Conservation (phyloP, 2,329 filamentous ascomycete species). For the Xylariaceae sp. region DNA sequence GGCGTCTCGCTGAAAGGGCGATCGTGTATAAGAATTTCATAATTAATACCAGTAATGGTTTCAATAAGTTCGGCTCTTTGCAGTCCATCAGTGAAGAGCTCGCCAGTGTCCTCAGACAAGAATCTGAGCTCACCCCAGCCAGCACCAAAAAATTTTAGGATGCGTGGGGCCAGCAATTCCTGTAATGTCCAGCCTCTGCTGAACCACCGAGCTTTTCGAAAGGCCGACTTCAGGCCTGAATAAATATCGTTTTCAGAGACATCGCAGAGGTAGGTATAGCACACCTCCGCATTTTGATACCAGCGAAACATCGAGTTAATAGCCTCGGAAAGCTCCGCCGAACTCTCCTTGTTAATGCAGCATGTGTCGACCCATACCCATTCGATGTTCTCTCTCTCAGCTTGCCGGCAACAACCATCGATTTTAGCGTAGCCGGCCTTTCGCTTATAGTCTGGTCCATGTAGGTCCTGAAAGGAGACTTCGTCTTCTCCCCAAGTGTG, state of each 20-base stretch:
- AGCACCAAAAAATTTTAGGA: too few relatives aligned
- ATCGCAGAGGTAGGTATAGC: conserved; percentile 24
- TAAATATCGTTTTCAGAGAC: conserved; percentile 8
- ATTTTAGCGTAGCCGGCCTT: conserved; percentile 20
- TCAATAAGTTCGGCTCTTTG: too few relatives aligned
- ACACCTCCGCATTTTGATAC: conserved; percentile 18
- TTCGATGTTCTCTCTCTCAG: conserved; percentile 2
- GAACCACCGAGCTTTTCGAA: conserved; percentile 22
- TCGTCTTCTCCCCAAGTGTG: conserved; percentile 25
- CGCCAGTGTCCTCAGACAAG: too few relatives aligned
- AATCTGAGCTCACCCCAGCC: too few relatives aligned
- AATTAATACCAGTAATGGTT: too few relatives aligned
- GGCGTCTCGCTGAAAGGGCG: too few relatives aligned
- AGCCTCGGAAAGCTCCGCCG: conserved; percentile 25
- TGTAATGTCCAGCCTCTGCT: conserved; percentile 25
- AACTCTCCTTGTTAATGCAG: conserved; percentile 30
- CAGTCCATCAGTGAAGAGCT: too few relatives aligned
- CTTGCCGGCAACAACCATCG: conserved; percentile 16
- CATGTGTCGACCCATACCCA: conserved; percentile 30
- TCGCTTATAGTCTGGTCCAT: not conserved
- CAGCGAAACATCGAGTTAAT: conserved; percentile 30
- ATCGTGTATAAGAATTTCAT: too few relatives aligned
- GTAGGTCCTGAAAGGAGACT: conserved; percentile 25
- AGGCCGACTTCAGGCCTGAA: conserved; percentile 4
- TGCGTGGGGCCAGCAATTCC: conserved; percentile 23